A percentile compares a stretch with the other conserved stretches of the same genome.
Evolutionary conservation across 139 green algal genomes (phyloP).

Genomic region (Chlorella ohadii): DNA sequence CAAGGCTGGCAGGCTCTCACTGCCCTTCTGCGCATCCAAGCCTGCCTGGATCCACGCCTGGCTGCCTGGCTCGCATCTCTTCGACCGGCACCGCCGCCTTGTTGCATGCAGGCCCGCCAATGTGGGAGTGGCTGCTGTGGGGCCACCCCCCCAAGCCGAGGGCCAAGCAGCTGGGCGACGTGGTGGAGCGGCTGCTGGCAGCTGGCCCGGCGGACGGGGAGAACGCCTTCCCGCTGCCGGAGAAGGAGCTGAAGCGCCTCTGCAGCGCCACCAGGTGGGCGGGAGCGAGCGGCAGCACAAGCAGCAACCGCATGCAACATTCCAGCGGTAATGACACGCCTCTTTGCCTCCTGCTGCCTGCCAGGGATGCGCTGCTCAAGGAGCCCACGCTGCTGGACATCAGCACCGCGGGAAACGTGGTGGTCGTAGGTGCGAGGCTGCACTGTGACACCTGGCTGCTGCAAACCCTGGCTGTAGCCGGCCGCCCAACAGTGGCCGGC

Average conservation of each 20-base stretch:
- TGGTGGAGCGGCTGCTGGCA: slow-evolving; percentile 3
- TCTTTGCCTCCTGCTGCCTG: no score
- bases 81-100: no score
- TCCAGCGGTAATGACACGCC: no score
- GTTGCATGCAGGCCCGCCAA: no score
- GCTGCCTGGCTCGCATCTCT: no score
- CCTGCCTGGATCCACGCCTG: background rate
- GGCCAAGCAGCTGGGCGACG: background rate
- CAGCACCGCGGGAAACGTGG: background rate
- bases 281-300: background rate
- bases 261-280: slow-evolving; percentile 10
- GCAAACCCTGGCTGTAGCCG: no score
- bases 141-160: background rate
- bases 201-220: background rate
- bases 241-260: slow-evolving; percentile 17
- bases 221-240: background rate
- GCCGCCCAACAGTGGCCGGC: no score
- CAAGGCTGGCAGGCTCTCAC: no score
- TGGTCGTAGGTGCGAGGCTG: slow-evolving; percentile 9
- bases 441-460: no score
- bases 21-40: no score
- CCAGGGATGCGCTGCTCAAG: slow-evolving; percentile 22
- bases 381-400: slow-evolving; percentile 14
- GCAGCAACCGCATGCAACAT: no score
- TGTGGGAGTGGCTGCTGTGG: slow-evolving; percentile 5